These are phyloP conservation scores for Saccharomyces paradoxus DNA, from an alignment of 805 yeast species.

Conservation along the genomic window DNA sequence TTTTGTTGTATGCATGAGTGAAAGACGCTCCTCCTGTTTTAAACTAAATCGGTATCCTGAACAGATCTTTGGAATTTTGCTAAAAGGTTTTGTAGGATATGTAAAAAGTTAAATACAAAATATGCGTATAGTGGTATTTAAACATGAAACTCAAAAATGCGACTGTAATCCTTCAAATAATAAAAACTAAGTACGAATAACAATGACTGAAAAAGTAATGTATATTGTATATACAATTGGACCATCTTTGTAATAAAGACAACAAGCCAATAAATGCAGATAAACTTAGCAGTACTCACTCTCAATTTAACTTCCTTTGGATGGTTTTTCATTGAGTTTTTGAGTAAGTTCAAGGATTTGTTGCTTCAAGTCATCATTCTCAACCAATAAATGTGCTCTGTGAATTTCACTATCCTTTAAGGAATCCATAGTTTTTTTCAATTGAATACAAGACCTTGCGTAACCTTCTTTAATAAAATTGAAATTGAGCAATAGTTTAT, in stretches of 20 bases:
- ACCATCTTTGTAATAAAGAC: background rate
- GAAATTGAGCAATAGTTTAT: slow-evolving; percentile 27
- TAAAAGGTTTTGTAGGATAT: background rate
- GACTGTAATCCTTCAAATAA: background rate
- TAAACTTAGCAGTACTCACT: background rate
- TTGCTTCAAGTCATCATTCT: slow-evolving; percentile 32
- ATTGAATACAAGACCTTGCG: slow-evolving; percentile 27
- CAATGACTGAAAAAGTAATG: background rate
- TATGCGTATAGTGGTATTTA: background rate
- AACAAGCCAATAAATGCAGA: background rate
- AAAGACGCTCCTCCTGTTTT: background rate
- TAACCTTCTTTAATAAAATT: slow-evolving; percentile 29
- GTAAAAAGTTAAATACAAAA: background rate
- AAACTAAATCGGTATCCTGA: background rate
- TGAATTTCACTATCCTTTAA: slow-evolving; percentile 32
- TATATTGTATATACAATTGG: background rate
- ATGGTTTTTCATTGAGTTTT: background rate
- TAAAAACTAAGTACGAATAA: background rate
- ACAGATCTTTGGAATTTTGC: background rate
- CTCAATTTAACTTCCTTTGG: background rate
- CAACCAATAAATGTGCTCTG: slow-evolving; percentile 31
- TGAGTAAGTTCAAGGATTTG: slow-evolving; percentile 11
- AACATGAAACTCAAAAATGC: background rate
- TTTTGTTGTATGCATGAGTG: background rate
- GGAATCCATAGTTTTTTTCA: slow-evolving; percentile 28